phyloP scores from a whole-genome alignment of 805 yeast species.

The Soucietia sequanensis region DNA sequence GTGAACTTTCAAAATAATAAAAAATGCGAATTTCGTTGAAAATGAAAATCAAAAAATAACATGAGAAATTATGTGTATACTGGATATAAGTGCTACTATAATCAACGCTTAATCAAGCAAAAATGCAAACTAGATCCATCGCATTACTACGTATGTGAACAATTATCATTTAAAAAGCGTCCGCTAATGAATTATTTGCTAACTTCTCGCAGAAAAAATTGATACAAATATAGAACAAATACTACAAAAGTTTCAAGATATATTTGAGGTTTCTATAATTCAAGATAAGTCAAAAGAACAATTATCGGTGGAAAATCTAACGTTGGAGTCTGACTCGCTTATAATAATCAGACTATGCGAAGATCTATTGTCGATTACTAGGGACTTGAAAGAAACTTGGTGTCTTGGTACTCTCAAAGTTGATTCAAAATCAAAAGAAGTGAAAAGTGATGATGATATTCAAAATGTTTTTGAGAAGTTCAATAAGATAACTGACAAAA shows the following conservation, averaged over 20 bases:
- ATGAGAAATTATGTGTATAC: no score
- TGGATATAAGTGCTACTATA: no score
- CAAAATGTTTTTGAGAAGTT: conserved; percentile 30
- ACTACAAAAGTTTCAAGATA: conserved; percentile 52
- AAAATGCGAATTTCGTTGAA: no score
- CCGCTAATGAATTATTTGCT: neutral
- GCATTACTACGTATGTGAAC: conserved; percentile 24
- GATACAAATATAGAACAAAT: conserved; percentile 52
- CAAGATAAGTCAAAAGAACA: conserved; percentile 41
- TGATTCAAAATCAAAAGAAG: conserved; percentile 14
- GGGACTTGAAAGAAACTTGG: conserved; percentile 56
- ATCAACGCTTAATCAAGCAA: conserved; percentile 4
- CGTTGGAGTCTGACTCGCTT: conserved; percentile 53
- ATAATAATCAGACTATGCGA: conserved; percentile 52
- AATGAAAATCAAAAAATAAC: no score
- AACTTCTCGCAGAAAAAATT: conserved; percentile 37
- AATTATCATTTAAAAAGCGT: neutral
- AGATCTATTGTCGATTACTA: conserved; percentile 49
- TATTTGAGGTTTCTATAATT: conserved; percentile 46
- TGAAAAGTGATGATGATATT: conserved; percentile 10
- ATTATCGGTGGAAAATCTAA: conserved; percentile 53
- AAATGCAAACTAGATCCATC: conserved; percentile 44
- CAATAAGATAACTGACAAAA: conserved; percentile 31
- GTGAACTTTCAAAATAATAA: no score
- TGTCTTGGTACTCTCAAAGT: conserved; percentile 52